phyloP scores from a whole-genome alignment of 129 eudicot species.

The Deinandra increscens region DNA sequence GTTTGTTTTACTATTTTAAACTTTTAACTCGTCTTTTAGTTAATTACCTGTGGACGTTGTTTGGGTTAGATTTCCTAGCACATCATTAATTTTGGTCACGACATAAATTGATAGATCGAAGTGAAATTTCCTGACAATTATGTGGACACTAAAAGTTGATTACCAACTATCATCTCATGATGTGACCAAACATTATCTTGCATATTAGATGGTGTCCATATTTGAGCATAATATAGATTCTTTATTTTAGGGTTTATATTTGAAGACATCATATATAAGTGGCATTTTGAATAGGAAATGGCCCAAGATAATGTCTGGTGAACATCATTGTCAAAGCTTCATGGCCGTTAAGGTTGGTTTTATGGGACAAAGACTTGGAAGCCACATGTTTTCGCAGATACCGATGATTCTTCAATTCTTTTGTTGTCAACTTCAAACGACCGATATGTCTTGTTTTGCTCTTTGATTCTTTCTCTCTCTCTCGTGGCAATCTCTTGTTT shows the following conservation, averaged over 20 bases:
- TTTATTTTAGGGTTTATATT: neutral
- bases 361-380: constrained; percentile 24
- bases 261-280: neutral
- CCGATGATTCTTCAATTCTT: constrained; percentile 10
- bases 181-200: constrained; percentile 11
- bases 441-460: constrained; percentile 17
- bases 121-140: neutral
- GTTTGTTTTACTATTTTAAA: neutral
- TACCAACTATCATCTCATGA: neutral
- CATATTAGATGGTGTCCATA: neutral
- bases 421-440: constrained; percentile 26
- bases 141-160: neutral
- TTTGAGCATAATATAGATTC: neutral
- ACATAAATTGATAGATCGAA: neutral
- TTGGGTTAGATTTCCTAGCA: too few relatives aligned
- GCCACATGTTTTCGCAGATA: constrained; percentile 28
- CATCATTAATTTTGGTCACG: too few relatives aligned
- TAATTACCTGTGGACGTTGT: too few relatives aligned
- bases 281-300: neutral
- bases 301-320: constrained; percentile 25
- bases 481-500: constrained; percentile 22
- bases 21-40: neutral
- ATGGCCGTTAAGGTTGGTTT: constrained; percentile 37
- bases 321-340: constrained; percentile 24
- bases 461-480: constrained; percentile 12